Evolutionary conservation across 441 rosid genomes (phyloP), one percentile per base, ranked within the genome.

Genomic region (Manihot esculenta): DNA sequence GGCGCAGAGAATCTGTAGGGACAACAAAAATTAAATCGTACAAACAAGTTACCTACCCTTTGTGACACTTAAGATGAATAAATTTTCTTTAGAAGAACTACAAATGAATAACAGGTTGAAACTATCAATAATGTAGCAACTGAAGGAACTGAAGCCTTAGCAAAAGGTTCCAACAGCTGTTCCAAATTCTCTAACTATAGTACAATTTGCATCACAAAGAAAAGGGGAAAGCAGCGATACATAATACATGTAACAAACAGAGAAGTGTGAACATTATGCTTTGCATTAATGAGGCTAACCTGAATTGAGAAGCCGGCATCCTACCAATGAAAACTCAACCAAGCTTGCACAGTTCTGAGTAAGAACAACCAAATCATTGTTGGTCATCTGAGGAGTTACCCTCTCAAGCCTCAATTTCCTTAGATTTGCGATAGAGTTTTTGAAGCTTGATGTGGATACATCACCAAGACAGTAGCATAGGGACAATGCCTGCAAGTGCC

Each of bases 331-430:
- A 75, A 90, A 83, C 73, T 90, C 96, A 27, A 78, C 79, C 83
- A 92, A 72, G 53, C 80, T 84, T 11, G 74, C 74, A 81, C 69
- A 86, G 75, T 74, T 85, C 59, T 77, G 87, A 53, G 89, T 81
- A 67, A 92, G 89, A 74, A 84, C 75, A 65, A 78, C 63, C 82
- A 92, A 84, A 73, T 90, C 84, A 64, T 82, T 73, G 62, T 84
- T 80, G 75, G 86, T 84, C 94, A 92, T 81, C 93, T 89, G 85
- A 67, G 88, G 89, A 59, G 93, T 74, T 72, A 90, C 94, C 69
- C 96, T 82, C 78, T 85, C 81, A 71, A 92, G 94, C 85, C 68
- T 86, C 76, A 90, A 76, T 77, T 77, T 90, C 73, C 79, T 77
- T 65, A 92, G 76, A 69, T 81, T 81, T 50, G 87, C 86, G 76